phyloP scores from a whole-genome alignment of 495 filamentous ascomycete genomes.

The Hypoxylon subgilvum region DNA sequence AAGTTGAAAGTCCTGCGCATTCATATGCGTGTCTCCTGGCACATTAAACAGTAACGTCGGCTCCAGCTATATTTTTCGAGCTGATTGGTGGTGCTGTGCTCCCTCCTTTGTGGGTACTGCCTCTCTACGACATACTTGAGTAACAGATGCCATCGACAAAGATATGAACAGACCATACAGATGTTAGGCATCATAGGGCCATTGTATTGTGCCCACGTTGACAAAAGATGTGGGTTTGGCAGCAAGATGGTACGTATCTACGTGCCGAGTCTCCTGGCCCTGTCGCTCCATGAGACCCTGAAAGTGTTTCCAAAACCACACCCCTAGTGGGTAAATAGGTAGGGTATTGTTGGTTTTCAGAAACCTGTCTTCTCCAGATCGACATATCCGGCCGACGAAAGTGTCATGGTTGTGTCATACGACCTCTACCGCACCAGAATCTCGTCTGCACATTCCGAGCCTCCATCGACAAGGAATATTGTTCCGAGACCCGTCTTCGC shows the following conservation, averaged over 20 bases:
- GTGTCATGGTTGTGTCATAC: slow-evolving; percentile 42
- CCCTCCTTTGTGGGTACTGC: not conserved
- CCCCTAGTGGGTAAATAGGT: slow-evolving; percentile 30
- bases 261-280: slow-evolving; percentile 11
- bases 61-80: not conserved
- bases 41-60: slow-evolving; percentile 7
- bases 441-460: slow-evolving; percentile 9
- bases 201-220: slow-evolving; percentile 6
- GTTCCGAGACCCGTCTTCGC: slow-evolving; percentile 21
- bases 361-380: slow-evolving; percentile 43
- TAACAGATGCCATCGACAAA: slow-evolving; percentile 3
- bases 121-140: not conserved
- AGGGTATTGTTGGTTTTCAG: slow-evolving; percentile 29
- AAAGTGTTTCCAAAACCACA: slow-evolving; percentile 35
- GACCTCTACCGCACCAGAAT: slow-evolving; percentile 27
- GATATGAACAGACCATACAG: slow-evolving; percentile 6
- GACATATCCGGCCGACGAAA: slow-evolving; percentile 39
- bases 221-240: slow-evolving; percentile 10
- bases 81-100: slow-evolving; percentile 8
- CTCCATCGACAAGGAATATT: slow-evolving; percentile 11
- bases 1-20: slow-evolving; percentile 10
- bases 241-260: slow-evolving; percentile 10
- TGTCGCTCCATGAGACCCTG: slow-evolving; percentile 31
- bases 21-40: slow-evolving; percentile 26
- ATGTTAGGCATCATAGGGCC: slow-evolving; percentile 16